These are phyloP conservation scores for Apophysomyces sp. DNA, from an alignment of 371 early-diverging fungal species.

Conservation along the genomic window DNA sequence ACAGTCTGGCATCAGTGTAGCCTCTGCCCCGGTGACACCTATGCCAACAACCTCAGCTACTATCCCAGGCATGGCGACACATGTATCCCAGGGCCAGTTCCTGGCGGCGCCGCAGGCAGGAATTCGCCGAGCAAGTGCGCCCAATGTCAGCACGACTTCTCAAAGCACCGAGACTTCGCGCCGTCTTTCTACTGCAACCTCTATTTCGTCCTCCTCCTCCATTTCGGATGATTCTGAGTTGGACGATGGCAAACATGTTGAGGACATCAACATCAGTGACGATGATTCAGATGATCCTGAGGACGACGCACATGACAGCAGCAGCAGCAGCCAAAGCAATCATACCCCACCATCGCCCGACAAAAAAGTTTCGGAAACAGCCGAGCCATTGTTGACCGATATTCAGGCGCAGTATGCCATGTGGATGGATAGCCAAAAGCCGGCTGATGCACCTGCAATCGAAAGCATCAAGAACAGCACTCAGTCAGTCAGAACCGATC, in stretches of 20 bases:
- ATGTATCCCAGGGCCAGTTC: not conserved
- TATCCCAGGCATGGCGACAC: not conserved
- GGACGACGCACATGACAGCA: not conserved
- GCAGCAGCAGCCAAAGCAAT: not conserved
- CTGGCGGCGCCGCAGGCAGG: not conserved
- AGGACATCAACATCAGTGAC: not conserved
- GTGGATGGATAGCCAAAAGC: slow-evolving; percentile 42
- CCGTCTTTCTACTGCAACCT: not conserved
- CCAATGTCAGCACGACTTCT: not conserved
- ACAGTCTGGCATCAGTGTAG: slow-evolving; percentile 26
- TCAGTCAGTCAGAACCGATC: not conserved
- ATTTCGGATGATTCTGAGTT: slow-evolving; percentile 1
- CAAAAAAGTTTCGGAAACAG: not conserved
- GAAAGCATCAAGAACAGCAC: not conserved
- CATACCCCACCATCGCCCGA: not conserved
- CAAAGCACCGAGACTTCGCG: not conserved
- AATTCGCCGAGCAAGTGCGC: not conserved
- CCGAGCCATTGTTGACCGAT: slow-evolving; percentile 11
- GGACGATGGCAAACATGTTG: not conserved
- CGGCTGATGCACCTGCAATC: slow-evolving; percentile 5
- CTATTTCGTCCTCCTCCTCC: not conserved
- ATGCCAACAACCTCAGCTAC: slow-evolving; percentile 27
- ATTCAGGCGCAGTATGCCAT: slow-evolving; percentile 41
- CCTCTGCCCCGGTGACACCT: slow-evolving; percentile 25
- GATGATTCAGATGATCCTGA: not conserved